These are phyloP conservation scores for Biscutella laevigata DNA, from an alignment of 441 rosid species.

Conservation along the genomic window DNA sequence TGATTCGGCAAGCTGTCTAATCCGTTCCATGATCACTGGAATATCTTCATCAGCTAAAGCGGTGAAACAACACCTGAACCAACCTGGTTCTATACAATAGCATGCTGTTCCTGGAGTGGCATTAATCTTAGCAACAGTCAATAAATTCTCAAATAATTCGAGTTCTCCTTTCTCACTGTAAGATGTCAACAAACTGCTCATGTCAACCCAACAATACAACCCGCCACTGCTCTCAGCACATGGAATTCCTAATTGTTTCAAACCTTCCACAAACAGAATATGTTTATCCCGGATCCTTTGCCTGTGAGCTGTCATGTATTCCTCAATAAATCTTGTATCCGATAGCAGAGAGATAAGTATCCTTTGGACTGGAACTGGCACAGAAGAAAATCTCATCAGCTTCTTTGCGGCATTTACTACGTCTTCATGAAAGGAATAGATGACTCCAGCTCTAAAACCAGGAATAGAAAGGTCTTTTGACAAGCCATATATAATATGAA, in stretches of 20 bases:
- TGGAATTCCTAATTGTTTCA: slow-evolving; percentile 42
- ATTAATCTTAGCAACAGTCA: slow-evolving; percentile 64
- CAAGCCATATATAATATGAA: slow-evolving; percentile 75
- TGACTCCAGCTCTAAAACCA: slow-evolving; percentile 76
- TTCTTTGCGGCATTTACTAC: slow-evolving; percentile 53
- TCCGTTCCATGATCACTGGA: slow-evolving; percentile 51
- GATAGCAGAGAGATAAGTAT: slow-evolving; percentile 54
- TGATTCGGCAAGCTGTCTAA: slow-evolving; percentile 39
- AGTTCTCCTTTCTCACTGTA: slow-evolving; percentile 80
- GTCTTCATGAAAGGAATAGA: slow-evolving; percentile 58
- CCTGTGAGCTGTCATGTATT: slow-evolving; percentile 40
- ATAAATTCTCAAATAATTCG: slow-evolving; percentile 63
- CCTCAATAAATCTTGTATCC: slow-evolving; percentile 41
- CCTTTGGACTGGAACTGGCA: slow-evolving; percentile 56
- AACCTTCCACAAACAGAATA: slow-evolving; percentile 42
- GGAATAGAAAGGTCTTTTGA: slow-evolving; percentile 84
- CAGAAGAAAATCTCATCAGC: slow-evolving; percentile 51
- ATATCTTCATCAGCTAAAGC: slow-evolving; percentile 52
- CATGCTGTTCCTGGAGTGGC: slow-evolving; percentile 85
- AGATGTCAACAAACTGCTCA: slow-evolving; percentile 59
- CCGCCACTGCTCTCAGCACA: slow-evolving; percentile 52
- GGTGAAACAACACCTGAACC: slow-evolving; percentile 85
- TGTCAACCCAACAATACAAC: slow-evolving; percentile 67
- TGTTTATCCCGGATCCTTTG: slow-evolving; percentile 39
- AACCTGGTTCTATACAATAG: slow-evolving; percentile 87